Percentiles rank a stretch among this genome's conserved stretches.
phyloP scores from a whole-genome alignment of 176 grass and related monocot species.

The Zoysia pacifica region DNA sequence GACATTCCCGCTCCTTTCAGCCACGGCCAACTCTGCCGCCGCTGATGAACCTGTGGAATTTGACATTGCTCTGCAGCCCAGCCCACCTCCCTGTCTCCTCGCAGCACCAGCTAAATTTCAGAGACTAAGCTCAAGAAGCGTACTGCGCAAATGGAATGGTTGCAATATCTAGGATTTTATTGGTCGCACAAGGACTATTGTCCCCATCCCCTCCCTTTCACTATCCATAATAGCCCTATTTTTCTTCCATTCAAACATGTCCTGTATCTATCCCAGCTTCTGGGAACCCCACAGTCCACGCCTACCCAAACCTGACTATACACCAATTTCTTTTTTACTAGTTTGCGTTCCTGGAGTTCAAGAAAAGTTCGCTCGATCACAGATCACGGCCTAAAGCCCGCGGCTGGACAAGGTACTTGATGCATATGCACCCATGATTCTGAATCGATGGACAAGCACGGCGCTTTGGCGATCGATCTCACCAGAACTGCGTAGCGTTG shows the following conservation, averaged over 20 bases:
- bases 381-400: not conserved
- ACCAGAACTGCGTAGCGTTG: not conserved
- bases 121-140: not conserved
- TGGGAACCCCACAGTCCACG: slow-evolving; percentile 34
- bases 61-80: slow-evolving; percentile 48
- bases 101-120: not conserved
- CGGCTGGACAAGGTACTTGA: not conserved
- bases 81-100: not conserved
- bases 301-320: not conserved
- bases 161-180: not conserved
- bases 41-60: slow-evolving; percentile 31
- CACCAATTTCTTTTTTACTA: not conserved
- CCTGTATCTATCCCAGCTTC: not conserved
- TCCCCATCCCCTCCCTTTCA: not conserved
- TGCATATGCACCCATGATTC: not conserved
- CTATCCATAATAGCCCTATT: not conserved
- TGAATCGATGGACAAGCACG: not conserved
- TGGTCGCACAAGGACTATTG: too few species aligned
- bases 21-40: not conserved
- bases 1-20: slow-evolving; percentile 23
- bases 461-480: not conserved
- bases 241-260: not conserved
- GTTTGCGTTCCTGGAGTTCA: not conserved
- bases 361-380: not conserved
- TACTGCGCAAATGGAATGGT: not conserved